Evolutionary conservation across 2,329 filamentous ascomycete species (phyloP), one percentile per base, ranked within the genome.

Genomic region (Aspergillus pseudoglaucus): DNA sequence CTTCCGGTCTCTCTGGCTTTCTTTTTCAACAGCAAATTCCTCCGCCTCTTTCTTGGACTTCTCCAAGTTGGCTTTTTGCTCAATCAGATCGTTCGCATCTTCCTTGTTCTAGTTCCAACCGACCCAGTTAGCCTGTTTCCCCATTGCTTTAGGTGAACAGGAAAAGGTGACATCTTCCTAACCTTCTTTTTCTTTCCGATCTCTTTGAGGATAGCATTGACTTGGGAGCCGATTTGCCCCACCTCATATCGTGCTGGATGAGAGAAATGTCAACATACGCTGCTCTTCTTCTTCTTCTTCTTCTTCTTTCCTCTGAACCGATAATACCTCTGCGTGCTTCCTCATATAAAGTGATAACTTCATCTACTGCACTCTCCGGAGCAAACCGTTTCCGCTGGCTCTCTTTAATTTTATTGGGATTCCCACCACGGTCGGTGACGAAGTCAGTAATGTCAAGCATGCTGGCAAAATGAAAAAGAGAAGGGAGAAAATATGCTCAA

Each of bases 151-250:
- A 32, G 17, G 38, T 9, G 23, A 25, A 47, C 38, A 42, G 32
- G 18, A 4, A 22, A 39, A 43, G 45, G 37, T 32, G 15, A 32
- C n/a, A 8, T 37, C 14, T 42, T 45, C 47, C 61, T 51, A 56
- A 82, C 83, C 84, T 95, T 95, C 76, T 95, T 95, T 78, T 91
- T 94, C 62, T 81, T 75, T 15, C 87, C 89, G 64, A 97, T 95
- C 67, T 90, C 83, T 73, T 95, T 95, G 68, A 95, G 88, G 25
- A 89, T 80, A 17, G 81, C 83, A 73, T 97, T 97, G 71, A 95
- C 90, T 73, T 87, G 83, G 60, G 83, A 83, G 57, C 85, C 86
- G 58, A 93, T 80, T 68, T 95, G 88, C 17, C 84, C 88, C 6
- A 84, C 87, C 47, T 80, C 82, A 64, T 91, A 93, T 52, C 88